Evolutionary conservation across 371 early-diverging fungal species (phyloP).

Genomic region (Mortierella sp.): DNA sequence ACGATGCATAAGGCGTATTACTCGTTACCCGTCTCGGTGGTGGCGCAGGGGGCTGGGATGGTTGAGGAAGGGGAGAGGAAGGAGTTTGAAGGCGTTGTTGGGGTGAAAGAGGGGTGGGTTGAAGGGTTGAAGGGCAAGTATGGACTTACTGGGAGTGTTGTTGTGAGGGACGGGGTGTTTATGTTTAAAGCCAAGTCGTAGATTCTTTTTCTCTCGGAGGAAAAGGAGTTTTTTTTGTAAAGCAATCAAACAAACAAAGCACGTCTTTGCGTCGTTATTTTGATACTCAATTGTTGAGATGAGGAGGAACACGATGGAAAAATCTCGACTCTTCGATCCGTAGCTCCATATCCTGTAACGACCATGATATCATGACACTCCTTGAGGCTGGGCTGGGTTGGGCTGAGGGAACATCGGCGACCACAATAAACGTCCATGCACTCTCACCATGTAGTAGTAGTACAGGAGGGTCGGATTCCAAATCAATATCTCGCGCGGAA

Average conservation of each 20-base stretch:
- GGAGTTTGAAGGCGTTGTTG: not conserved
- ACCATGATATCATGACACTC: too few species aligned
- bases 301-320: not conserved
- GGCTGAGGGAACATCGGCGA: not conserved
- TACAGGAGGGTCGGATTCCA: not conserved
- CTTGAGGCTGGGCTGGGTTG: not conserved
- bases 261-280: not conserved
- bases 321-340: not conserved
- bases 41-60: conserved; percentile 38
- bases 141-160: conserved; percentile 21
- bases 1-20: conserved; percentile 49
- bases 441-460: not conserved
- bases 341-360: not conserved
- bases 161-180: conserved; percentile 32
- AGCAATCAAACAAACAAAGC: not conserved
- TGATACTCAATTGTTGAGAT: too few species aligned
- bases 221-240: too few species aligned
- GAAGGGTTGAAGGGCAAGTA: conserved; percentile 28
- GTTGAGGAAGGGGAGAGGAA: not conserved
- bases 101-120: conserved; percentile 6
- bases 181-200: conserved; percentile 47
- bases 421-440: not conserved
- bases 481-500: not conserved
- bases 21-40: conserved; percentile 28
- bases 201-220: not conserved